Conservation (phyloP, 2,329 filamentous ascomycete genomes). For the Coleophoma cylindrospora region DNA sequence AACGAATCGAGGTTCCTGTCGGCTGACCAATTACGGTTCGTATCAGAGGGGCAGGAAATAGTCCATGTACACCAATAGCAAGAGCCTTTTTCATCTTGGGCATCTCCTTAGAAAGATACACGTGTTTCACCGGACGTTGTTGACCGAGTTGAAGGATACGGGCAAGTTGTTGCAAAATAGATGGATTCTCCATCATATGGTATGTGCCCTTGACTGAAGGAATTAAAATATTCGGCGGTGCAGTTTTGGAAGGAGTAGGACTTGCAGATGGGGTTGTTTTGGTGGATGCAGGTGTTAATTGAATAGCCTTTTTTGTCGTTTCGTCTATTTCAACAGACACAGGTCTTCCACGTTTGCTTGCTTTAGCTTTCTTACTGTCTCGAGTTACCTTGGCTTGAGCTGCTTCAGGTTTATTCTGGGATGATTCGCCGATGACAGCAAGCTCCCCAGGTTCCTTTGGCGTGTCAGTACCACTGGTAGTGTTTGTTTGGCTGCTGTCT, state of each 20-base stretch:
- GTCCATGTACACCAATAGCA: slow-evolving; percentile 90
- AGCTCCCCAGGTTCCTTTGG: slow-evolving; percentile 34
- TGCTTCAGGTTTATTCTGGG: slow-evolving; percentile 42
- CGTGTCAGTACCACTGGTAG: slow-evolving; percentile 1
- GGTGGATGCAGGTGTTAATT: slow-evolving; percentile 8
- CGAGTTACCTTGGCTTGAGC: slow-evolving; percentile 13
- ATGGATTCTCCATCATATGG: slow-evolving; percentile 59
- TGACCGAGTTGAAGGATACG: slow-evolving; percentile 51
- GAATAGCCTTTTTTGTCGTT: slow-evolving; percentile 5
- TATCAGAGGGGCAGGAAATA: slow-evolving; percentile 82
- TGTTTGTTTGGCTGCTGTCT: slow-evolving; percentile 22
- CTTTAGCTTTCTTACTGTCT: slow-evolving; percentile 15
- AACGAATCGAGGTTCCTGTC: slow-evolving; percentile 90
- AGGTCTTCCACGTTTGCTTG: slow-evolving; percentile 17
- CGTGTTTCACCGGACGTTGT: slow-evolving; percentile 59
- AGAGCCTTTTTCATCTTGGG: slow-evolving; percentile 79
- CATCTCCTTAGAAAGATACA: slow-evolving; percentile 63
- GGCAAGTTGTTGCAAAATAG: slow-evolving; percentile 63
- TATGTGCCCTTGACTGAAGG: slow-evolving; percentile 69
- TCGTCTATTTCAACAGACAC: slow-evolving; percentile 18
- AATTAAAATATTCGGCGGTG: slow-evolving; percentile 57
- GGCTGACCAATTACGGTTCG: slow-evolving; percentile 92
- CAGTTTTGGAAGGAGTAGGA: slow-evolving; percentile 21
- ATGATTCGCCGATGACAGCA: slow-evolving; percentile 51
- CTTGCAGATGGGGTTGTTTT: slow-evolving; percentile 13